These are phyloP conservation scores for Alternaria arbusti DNA, from an alignment of 2,329 filamentous ascomycete genomes.

Conservation along the genomic window DNA sequence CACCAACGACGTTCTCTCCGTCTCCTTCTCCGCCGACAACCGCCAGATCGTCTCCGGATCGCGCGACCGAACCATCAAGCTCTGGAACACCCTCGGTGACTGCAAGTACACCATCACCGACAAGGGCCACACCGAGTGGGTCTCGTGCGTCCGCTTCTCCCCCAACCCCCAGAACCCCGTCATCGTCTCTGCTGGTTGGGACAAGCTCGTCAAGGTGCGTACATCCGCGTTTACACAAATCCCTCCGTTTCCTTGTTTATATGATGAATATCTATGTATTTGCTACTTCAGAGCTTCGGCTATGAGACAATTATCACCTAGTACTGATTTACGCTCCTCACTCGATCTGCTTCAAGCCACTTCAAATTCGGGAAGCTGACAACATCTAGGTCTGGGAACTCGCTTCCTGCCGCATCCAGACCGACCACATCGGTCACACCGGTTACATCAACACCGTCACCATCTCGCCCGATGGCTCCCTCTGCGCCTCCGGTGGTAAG, in stretches of 20 bases:
- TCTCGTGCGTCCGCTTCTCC: slow-evolving; percentile 98
- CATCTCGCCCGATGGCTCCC: slow-evolving; percentile 98
- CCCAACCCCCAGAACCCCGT: slow-evolving; percentile 99
- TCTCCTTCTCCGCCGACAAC: slow-evolving; percentile 99
- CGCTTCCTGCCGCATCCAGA: slow-evolving; percentile 98
- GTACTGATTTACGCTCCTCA: slow-evolving; percentile 68
- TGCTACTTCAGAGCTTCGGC: slow-evolving; percentile 99
- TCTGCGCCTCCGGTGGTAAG: slow-evolving; percentile 99
- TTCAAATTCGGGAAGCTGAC: slow-evolving; percentile 33
- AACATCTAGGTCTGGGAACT: slow-evolving; percentile 93
- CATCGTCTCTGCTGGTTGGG: slow-evolving; percentile 98
- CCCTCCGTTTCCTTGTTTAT: slow-evolving; percentile 49
- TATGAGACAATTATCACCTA: slow-evolving; percentile 97
- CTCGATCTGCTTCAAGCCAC: not conserved
- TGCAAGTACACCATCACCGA: slow-evolving; percentile 99
- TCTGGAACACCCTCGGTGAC: slow-evolving; percentile 99
- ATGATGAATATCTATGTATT: slow-evolving; percentile 99
- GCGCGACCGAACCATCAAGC: slow-evolving; percentile 98
- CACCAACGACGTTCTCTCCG: slow-evolving; percentile 99
- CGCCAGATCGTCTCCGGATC: slow-evolving; percentile 99
- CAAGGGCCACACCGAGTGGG: slow-evolving; percentile 99
- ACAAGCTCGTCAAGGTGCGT: slow-evolving; percentile 99
- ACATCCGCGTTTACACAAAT: slow-evolving; percentile 2
- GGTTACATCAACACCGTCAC: slow-evolving; percentile 99
- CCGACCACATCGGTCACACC: slow-evolving; percentile 99